phyloP scores from a whole-genome alignment of 257 asterid genomes.

The Cruciata laevipes region DNA sequence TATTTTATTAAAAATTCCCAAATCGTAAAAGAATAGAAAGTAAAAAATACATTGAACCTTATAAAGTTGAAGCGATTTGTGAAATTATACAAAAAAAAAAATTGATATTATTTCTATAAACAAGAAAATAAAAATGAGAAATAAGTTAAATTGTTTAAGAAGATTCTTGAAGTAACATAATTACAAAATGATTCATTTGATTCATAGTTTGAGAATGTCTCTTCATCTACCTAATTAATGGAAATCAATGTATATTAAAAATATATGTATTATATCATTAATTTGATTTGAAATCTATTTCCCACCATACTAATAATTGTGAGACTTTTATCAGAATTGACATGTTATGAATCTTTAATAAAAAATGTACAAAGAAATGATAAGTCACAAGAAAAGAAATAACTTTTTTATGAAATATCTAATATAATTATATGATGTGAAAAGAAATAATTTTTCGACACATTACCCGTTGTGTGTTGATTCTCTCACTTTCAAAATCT shows the following conservation, averaged over 20 bases:
- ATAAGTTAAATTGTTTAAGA: too few relatives aligned
- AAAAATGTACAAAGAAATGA: too few relatives aligned
- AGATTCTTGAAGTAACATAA: neutral
- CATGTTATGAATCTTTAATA: neutral
- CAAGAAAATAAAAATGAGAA: too few relatives aligned
- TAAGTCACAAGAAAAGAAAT: neutral
- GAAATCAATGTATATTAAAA: neutral
- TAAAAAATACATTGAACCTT: too few relatives aligned
- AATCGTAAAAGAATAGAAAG: too few relatives aligned
- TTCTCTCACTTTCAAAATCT: too few relatives aligned
- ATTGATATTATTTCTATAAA: too few relatives aligned
- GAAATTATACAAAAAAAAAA: too few relatives aligned
- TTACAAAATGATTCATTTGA: neutral
- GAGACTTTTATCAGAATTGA: neutral
- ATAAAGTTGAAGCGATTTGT: too few relatives aligned
- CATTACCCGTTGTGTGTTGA: too few relatives aligned
- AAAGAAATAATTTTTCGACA: too few relatives aligned
- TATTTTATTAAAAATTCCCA: too few relatives aligned
- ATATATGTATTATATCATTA: neutral
- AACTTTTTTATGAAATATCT: neutral
- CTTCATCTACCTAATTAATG: neutral
- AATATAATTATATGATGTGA: neutral
- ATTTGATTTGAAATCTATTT: neutral
- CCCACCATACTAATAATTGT: neutral
- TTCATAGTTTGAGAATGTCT: neutral